Base-by-base conservation (phyloP, 495 filamentous ascomycete genomes). In the Paragyromitra xinjiangensis region DNA sequence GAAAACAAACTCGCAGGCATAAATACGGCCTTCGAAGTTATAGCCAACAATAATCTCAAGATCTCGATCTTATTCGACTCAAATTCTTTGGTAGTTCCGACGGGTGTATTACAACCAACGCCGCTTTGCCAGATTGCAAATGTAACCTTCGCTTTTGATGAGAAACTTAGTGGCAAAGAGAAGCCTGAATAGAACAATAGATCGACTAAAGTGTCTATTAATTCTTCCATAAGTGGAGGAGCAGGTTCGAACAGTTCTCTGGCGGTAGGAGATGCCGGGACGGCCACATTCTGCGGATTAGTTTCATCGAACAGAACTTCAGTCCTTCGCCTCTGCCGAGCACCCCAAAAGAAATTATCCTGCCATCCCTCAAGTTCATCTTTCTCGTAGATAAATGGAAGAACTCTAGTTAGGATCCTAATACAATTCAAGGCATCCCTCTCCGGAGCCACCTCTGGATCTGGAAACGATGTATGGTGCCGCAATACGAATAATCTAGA, bases 91-190 rank as follows among this genome's bases (percentile, higher is more conserved):
- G 88, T 97, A 22, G 94, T 93, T 19, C 91, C 91, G 83, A 97
- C 90, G 1, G 93, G 87, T 6, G 92, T 93, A 83, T 97, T 97
- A 84, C 95, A 98, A 1, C 95, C 95, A 59, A 99, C 95, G 29
- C 95, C 95, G 79, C 92, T 98, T 84, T 98, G 94, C 95, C 95
- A 99, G 79, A 99, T 98, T 45, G 94, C 91, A 85, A 93, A 97
- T 14, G 92, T 92, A 50, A 97, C 91, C 83, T 97, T 97, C 48
- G 89, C 90, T 56, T 90, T 87, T 11, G 89, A 84, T 3, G 86
- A 84, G 58, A 85, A 83, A 11, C 44, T 81, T 40, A 84, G 86
- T 0, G 94, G 94, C 7, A 98, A 87, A 0, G 94, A 97, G 82
- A 99, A 92, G 56, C 92, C 92, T 24, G 92, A 90, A 83, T 92